Base-by-base conservation (phyloP, 495 filamentous ascomycete genomes). In the Annulohypoxylon maeteangense region DNA sequence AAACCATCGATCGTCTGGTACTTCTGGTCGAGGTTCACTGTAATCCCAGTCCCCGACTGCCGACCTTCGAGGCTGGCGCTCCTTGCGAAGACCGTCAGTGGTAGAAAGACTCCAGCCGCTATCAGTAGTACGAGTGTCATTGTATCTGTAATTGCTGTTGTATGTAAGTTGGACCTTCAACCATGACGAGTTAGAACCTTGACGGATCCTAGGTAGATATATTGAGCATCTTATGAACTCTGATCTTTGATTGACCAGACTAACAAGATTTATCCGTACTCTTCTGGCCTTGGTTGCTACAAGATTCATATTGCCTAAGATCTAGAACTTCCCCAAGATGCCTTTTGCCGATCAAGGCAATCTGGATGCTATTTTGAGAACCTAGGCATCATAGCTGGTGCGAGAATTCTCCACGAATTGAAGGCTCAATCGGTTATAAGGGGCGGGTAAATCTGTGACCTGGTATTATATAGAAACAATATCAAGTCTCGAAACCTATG, bases 1-100 rank as follows among this genome's bases (percentile, higher is more conserved):
- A 86, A 86, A 3, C 83, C 84, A 61, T 84, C 81, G n/a, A 85
- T 83, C 7, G 71, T 78, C 65, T 85, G 83, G 62, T 81, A 84
- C 6, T 68, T 79, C 29, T 76, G 75, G 23, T 55, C 67, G 2
- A 81, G 74, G 48, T 82, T 79, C 23, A 85, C 74, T 0, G 79
- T 83, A 55, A 86, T 74, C 11, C 68, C 67, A 14, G 60, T 64
- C 5, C 67, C 59, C 14, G 71, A 62, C 56, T 74, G 74, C 8
- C 65, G 60, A 16, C 62, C 11, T 12, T 38, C 36, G n/a, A 73
- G 29, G 34, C 44, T 42, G 23, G 50, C 27, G 34, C 36, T 23
- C 34, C 48, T 63, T 7, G 20, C 67, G 20, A 68, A n/a, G 23
- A 18, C 71, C 6, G 45, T 36, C 23, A 68, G 23, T 23, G 67